Evolutionary conservation across 2,329 filamentous ascomycete species (phyloP), one percentile per base, ranked within the genome.

Genomic region (Domatiomyces catenatus): DNA sequence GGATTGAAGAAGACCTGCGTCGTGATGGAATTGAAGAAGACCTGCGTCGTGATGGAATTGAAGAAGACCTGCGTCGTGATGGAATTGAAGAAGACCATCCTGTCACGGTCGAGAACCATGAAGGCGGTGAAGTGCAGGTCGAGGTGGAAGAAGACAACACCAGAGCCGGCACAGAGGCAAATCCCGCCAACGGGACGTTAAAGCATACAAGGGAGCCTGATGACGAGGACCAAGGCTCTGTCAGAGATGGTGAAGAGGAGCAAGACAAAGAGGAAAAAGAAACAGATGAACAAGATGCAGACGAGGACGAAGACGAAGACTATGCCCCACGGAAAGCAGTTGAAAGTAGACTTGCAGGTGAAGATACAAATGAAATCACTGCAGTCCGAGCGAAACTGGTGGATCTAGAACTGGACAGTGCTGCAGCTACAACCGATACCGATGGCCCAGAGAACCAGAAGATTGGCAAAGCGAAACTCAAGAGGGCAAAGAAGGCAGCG

Each of bases 41-140:
- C 5, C 6, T 42, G n/a, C n/a, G n/a, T n/a, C n/a, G n/a, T 95
- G 5, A 82, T 89, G 58, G 78, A 88, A 53, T 68, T 98, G 42
- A 80, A 80, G 60, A 76, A 79, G 82, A 92, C 64, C 94, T 98
- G 88, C 78, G 75, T 59, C 80, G 82, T 59, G 85, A 98, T 61
- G 83, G 89, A 60, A 71, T 73, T 46, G 73, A 80, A 8, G 46
- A 58, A 8, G 26, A 48, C 5, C 6, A n/a, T n/a, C n/a, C n/a
- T 42, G 47, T 65, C 87, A 32, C 62, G 70, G 50, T 58, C 74
- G 32, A 67, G 70, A 5, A 19, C 19, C 63, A 65, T 49, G 58
- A 4, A 62, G 60, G 42, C 66, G 64, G 44, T 64, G 62, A 17
- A 12, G 64, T 62, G 26, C 61, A 63, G 7, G 54, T 60, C 1